These are phyloP conservation scores for Pinus taeda DNA, from an alignment of 75 land plant genomes.

Conservation along the genomic window DNA sequence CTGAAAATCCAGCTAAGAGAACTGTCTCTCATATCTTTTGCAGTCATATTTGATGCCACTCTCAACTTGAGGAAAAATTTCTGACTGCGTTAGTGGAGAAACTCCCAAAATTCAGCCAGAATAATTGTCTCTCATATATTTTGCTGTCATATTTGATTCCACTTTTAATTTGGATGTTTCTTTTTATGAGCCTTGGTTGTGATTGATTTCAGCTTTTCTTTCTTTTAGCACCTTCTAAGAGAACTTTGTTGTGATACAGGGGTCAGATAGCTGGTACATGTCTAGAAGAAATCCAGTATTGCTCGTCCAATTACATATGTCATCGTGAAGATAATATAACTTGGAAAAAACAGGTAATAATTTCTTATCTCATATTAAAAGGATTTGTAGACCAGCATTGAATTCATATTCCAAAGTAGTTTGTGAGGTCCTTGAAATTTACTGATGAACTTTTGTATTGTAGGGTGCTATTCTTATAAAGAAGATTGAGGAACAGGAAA, in stretches of 20 bases:
- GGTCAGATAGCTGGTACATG: background rate
- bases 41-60: background rate
- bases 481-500: slow-evolving; percentile 4
- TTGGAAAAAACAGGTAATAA: slow-evolving; percentile 7
- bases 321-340: background rate
- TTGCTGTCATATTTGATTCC: background rate
- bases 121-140: background rate
- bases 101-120: too few relatives aligned
- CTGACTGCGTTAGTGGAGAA: too few relatives aligned
- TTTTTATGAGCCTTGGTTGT: background rate
- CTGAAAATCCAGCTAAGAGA: too few relatives aligned
- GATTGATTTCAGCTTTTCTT: background rate
- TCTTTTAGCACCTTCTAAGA: background rate
- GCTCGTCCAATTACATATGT: background rate
- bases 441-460: background rate
- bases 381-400: background rate
- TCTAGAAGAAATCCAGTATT: background rate
- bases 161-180: background rate
- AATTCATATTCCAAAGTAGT: background rate
- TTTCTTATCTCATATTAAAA: background rate
- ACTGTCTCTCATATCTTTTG: background rate
- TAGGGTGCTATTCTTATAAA: slow-evolving; percentile 1
- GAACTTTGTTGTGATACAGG: background rate
- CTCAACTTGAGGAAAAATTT: background rate
- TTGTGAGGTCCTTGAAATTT: background rate